Conservation (phyloP, 2,329 filamentous ascomycete genomes). For the Penicillium palitans region DNA sequence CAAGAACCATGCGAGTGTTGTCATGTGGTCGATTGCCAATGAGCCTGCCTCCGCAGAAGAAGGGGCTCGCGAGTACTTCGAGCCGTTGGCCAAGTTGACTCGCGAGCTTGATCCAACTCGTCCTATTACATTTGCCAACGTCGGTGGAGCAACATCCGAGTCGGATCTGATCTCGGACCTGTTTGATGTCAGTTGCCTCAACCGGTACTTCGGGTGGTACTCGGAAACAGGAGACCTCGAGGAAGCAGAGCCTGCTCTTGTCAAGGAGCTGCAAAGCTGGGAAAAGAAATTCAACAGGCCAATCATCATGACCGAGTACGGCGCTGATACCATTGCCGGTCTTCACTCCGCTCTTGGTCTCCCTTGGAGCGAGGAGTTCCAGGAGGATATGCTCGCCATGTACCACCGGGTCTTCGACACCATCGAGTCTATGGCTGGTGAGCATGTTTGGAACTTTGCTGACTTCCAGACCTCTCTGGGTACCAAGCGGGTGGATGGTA, state of each 20-base stretch:
- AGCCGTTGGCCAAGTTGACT: conserved; percentile 24
- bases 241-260: conserved; percentile 24
- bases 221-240: conserved; percentile 24
- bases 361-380: conserved; percentile 35
- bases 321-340: conserved; percentile 31
- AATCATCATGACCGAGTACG: conserved; percentile 34
- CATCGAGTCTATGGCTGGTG: conserved; percentile 29
- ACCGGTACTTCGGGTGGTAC: conserved; percentile 35
- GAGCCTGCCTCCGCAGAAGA: conserved; percentile 22
- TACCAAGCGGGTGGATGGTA: background rate
- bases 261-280: conserved; percentile 27
- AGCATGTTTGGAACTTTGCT: conserved; percentile 19
- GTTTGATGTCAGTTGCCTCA: conserved; percentile 32
- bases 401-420: conserved; percentile 34
- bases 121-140: conserved; percentile 30
- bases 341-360: conserved; percentile 28
- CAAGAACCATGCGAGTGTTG: conserved; percentile 32
- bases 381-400: conserved; percentile 28
- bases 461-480: conserved; percentile 6
- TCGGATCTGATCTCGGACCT: conserved; percentile 26
- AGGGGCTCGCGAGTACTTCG: conserved; percentile 27
- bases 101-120: conserved; percentile 28
- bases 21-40: conserved; percentile 30
- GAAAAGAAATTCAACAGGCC: conserved; percentile 29
- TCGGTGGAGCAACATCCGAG: background rate